Base-by-base conservation (phyloP, 352 stramenopile species). In the Globisporangium camurandrum region DNA sequence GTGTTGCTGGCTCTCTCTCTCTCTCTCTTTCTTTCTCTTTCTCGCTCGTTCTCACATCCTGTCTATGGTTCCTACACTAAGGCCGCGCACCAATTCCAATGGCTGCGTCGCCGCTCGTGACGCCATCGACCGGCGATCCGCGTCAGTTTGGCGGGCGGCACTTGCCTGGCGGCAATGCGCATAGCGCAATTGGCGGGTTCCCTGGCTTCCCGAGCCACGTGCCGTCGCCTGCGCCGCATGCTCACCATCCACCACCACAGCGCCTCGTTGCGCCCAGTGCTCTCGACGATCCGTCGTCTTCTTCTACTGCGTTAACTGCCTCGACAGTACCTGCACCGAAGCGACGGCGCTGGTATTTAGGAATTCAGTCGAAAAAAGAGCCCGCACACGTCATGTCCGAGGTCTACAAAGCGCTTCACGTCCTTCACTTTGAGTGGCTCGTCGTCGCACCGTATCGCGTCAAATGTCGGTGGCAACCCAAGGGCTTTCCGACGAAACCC, bases 321-420 rank as follows among this genome's bases (percentile, higher is more conserved):
- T 52, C 19, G 9, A 52, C 31, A 4, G 47, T 60, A 7, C 72
- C 73, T 9, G 64, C 74, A 1, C 67, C 70, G 6, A 93, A 93
- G 62, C 59, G 78, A 38, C 80, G 96, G 63, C 68, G 96, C 57
- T 99, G 97, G 97, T 99, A 99, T 64, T 61, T 99, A 47, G 97
- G 97, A 38, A 99, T 99, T 64, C 97, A 99, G 80, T 98, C 88
- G 60, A 98, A 99, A 68, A 99, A 99, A 69, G 96, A 99, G 57
- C 96, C 97, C 12, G 95, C 94, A 31, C 95, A 99, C 61, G 96
- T 99, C 31, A 99, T 99, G 96, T 99, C 88, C 19, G 97, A 99
- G 67, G 97, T 99, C 22, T 99, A 99, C 79, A 98, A 98, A 66
- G 96, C 96, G 24, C 75, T 99, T 6, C 87, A 96, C 52, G 86